Evolutionary conservation across 768 basidiomycete species (phyloP), one percentile per base, ranked within the genome.

Genomic region (Lentinula boryana): DNA sequence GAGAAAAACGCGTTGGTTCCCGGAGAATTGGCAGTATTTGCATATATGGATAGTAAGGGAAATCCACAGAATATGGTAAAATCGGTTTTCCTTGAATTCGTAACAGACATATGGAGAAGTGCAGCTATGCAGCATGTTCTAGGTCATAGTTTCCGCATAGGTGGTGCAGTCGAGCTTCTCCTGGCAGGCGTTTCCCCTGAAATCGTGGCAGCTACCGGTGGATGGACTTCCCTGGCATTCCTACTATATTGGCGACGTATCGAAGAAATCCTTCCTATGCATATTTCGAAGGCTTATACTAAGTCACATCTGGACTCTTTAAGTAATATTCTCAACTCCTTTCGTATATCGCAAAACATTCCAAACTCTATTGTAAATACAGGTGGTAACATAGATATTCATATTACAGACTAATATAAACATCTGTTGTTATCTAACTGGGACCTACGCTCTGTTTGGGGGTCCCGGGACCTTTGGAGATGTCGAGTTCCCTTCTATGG

Each of bases 161-260:
- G 70, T 0, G 68, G 74, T 0, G 65, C 71, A 0, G 70, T 71
- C 0, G 59, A 72, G 36, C 64, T 76, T 5, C 64, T 76, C 0
- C 63, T 74, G 0, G 32, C 27, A 0, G 71, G 72, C 0, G 62
- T 69, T 1, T 66, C 69, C 0, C 74, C 76, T 1, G 68, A 76
- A 4, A 58, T 75, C 0, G 71, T 77, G 0, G 71, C 72, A 4
- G 64, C 67, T 0, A 70, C 69, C 46, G 76, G 75, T 0, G 60
- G 70, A 0, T 78, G 76, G 76, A 68, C 63, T 0, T 74, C 71
- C 0, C 53, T 63, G 5, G 66, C 72, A 7, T 75, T 76, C 38
- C 58, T 75, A 0, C 21, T 61, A 0, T 74, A 72, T 46, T 74
- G 72, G 73, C 13, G 67, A 2, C 43, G 53, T 1, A 66, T 70